Evolutionary conservation across 495 filamentous ascomycete species (phyloP).

Genomic region (Xylaria flabelliformis): DNA sequence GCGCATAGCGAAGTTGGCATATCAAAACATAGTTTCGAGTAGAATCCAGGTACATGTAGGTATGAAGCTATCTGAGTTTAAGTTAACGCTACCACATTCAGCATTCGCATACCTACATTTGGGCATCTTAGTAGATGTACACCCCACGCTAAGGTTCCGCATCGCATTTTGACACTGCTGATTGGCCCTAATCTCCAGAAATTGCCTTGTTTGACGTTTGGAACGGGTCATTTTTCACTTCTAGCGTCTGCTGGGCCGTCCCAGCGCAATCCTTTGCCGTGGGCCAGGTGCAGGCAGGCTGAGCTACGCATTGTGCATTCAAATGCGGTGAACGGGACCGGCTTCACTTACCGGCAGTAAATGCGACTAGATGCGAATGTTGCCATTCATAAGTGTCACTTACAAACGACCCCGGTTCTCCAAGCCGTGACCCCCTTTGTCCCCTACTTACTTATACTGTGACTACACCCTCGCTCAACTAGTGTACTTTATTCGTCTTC

Average conservation of each 20-base stretch:
- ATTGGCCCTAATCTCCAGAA: constrained; percentile 35
- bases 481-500: not conserved
- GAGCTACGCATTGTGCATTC: constrained; percentile 14
- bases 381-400: not conserved
- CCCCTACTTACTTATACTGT: constrained; percentile 16
- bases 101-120: constrained; percentile 8
- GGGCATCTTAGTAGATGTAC: constrained; percentile 11
- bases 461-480: constrained; percentile 5
- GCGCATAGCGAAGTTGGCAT: constrained; percentile 1
- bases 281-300: constrained; percentile 13
- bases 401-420: constrained; percentile 5
- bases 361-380: constrained; percentile 12
- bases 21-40: not conserved
- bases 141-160: constrained; percentile 13
- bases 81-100: constrained; percentile 4
- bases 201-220: constrained; percentile 41
- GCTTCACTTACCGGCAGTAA: constrained; percentile 27
- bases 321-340: constrained; percentile 26
- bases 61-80: not conserved
- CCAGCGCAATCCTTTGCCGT: constrained; percentile 20
- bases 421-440: constrained; percentile 19
- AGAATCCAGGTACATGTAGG: not conserved
- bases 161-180: constrained; percentile 14
- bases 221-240: constrained; percentile 30
- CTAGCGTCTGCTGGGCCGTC: constrained; percentile 36